Base-by-base conservation (phyloP, 352 stramenopile species). In the Pseudoperonospora humuli region DNA sequence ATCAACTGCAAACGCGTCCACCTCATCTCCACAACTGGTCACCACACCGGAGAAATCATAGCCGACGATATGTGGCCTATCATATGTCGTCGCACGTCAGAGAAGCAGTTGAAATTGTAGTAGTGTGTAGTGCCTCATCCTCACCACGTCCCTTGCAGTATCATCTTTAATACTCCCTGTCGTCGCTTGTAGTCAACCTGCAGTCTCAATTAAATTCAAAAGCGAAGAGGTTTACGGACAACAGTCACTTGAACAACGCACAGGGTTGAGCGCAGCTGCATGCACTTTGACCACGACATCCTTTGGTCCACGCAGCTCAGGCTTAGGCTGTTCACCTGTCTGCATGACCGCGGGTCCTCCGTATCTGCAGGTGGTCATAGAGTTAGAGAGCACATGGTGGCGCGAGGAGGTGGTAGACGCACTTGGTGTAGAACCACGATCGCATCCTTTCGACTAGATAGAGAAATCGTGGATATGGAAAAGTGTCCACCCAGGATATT, bases 121-220 rank as follows among this genome's bases (percentile, higher is more conserved):
- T n/a, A n/a, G n/a, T n/a, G n/a, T n/a, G n/a, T n/a, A n/a, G n/a
- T n/a, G n/a, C n/a, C n/a, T n/a, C 34, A 8, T 39, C 7, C 45
- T n/a, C 25, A 61, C 67, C 67, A 75, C 7, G 29, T 71, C 21
- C 74, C 47, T 5, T 59, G 38, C 28, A 82, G 40, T 20, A 88
- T 54, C 48, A 81, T 51, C 53, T 89, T 89, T 21, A 86, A 45
- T 25, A 69, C 69, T 6, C 78, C 78, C 44, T 90, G 67, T 4
- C 78, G 75, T 15, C 75, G 64, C 57, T 90, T 90, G 61, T 85
- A 90, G 58, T 90, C 78, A 25, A 90, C 62, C 77, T 89, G 45
- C n/a, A 46, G 3, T 4, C 29, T 36, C 1, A 1, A 42, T 25
- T 6, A 43, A 20, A 47, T 39, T 48, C 26, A 57, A 13, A 14